Evolutionary conservation across 768 basidiomycete species (phyloP), one percentile per base, ranked within the genome.

Genomic region (Mycena chlorophos): DNA sequence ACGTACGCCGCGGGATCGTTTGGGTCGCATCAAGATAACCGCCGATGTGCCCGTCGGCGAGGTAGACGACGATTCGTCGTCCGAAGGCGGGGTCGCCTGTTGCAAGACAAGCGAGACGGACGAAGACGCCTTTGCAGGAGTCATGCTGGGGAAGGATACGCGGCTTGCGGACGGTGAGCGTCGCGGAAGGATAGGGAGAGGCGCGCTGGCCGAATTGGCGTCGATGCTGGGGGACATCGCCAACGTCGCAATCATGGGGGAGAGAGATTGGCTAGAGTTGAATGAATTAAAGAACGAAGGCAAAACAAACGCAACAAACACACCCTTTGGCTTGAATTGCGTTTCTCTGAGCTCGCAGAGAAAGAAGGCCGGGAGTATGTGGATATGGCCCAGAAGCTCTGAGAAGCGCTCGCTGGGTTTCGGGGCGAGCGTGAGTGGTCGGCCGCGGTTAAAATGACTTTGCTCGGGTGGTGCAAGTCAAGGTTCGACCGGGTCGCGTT

Each of bases 131-230:
- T 55, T 63, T 13, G 63, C 56, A 19, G 63, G 63, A 29, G 64
- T 62, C 30, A 66, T 61, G 13, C 62, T 55, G 52, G 50, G 60
- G 57, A 55, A 52, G 51, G 65, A 22, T 57, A 69, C 45, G 61
- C 69, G 69, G 62, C 63, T 61, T 60, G 57, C 60, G 29, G 65
- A 69, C 49, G 70, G 67, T 4, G 73, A 65, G 46, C 86, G 74
- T 51, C 85, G 80, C 31, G 88, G 85, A 50, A 88, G 76, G 49
- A 80, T 73, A 16, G 87, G 86, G n/a, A 88, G 78, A 52, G 86
- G 79, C 6, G 73, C 73, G 2, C 81, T 78, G 28, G 87, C 84
- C 27, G 75, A 69, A 68, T 85, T 88, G 38, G 82, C 71, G 55
- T 72, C 71, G 72, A 69, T 69, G 8, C 67, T 54, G 38, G 73